These are phyloP conservation scores for Emergomyces pasteurianus DNA, from an alignment of 2,329 filamentous ascomycete species.

Conservation along the genomic window DNA sequence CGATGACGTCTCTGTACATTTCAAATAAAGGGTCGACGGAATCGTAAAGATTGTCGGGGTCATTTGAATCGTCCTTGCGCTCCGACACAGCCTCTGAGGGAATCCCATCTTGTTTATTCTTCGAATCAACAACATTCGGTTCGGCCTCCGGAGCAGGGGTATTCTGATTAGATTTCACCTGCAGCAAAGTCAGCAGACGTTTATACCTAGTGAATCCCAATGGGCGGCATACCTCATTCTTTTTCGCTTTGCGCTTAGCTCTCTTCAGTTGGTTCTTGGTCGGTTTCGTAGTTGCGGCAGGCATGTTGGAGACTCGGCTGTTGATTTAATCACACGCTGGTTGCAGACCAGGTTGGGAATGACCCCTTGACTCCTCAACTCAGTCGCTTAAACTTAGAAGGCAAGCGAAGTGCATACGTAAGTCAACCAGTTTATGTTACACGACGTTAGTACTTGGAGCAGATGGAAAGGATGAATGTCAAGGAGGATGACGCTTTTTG, in stretches of 20 bases:
- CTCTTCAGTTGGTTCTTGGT: slow-evolving; percentile 91
- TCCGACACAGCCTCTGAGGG: not conserved
- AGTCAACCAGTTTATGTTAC: not conserved
- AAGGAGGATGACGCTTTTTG: too few relatives aligned
- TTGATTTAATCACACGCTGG: not conserved
- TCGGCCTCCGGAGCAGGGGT: not conserved
- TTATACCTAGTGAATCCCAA: not conserved
- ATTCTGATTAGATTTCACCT: slow-evolving; percentile 8
- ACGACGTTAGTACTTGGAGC: not conserved
- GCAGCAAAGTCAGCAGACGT: slow-evolving; percentile 8
- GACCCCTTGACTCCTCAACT: not conserved
- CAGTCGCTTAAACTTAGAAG: not conserved
- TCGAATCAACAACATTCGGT: not conserved
- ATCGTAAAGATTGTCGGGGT: slow-evolving; percentile 34
- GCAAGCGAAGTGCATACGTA: not conserved
- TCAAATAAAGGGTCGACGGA: slow-evolving; percentile 67
- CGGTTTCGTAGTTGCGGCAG: slow-evolving; percentile 45
- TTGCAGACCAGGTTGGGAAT: not conserved
- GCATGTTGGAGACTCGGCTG: slow-evolving; percentile 7
- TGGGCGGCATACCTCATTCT: slow-evolving; percentile 45
- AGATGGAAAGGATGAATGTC: not conserved
- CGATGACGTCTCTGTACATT: slow-evolving; percentile 72
- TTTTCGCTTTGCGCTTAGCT: slow-evolving; percentile 88
- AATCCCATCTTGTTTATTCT: not conserved
- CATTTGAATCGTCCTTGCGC: slow-evolving; percentile 29